Conservation (phyloP, 2,329 filamentous ascomycete species). For the Trichoderma lentiforme region DNA sequence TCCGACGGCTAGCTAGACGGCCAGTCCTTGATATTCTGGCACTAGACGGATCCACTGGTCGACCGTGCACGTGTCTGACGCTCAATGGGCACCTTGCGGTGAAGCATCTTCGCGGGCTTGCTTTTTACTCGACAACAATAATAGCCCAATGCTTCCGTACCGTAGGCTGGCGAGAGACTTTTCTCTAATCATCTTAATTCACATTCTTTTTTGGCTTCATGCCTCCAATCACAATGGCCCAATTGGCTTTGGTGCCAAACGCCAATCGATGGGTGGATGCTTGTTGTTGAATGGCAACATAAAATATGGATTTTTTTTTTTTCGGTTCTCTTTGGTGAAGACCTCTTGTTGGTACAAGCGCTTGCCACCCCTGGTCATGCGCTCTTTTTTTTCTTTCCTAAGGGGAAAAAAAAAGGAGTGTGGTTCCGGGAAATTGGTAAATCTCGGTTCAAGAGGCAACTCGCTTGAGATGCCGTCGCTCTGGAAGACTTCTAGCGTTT, state of each 20-base stretch:
- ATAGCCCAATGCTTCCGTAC: neutral
- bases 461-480: constrained; percentile 6
- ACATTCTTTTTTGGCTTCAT: neutral
- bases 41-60: constrained; percentile 25
- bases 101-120: neutral
- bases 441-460: constrained; percentile 13
- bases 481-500: neutral
- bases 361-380: constrained; percentile 15
- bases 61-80: constrained; percentile 34
- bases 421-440: constrained; percentile 15
- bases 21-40: constrained; percentile 19
- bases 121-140: constrained; percentile 1
- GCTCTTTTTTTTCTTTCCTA: constrained; percentile 2
- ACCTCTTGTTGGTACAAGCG: constrained; percentile 18
- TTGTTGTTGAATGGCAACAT: neutral
- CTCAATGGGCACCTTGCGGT: constrained; percentile 31
- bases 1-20: constrained; percentile 28
- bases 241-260: neutral
- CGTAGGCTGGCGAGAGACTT: neutral
- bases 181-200: neutral
- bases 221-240: neutral
- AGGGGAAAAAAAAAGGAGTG: constrained; percentile 11
- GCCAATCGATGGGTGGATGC: neutral
- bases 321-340: neutral
- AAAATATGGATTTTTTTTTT: neutral